Conservation (phyloP, 768 basidiomycete species). For the Amyloporia xantha region DNA sequence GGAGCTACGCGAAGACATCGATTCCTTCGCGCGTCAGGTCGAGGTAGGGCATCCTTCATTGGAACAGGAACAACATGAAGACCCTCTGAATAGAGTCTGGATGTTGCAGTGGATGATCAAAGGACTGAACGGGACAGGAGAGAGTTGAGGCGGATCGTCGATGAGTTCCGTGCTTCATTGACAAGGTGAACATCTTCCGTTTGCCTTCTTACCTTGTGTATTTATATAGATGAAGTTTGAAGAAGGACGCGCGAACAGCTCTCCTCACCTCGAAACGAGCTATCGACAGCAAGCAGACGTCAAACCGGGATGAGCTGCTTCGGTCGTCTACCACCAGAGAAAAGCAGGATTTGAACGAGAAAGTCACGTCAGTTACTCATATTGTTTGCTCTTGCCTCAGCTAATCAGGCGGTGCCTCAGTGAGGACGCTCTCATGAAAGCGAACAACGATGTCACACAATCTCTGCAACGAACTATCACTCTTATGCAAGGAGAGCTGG, state of each 20-base stretch:
- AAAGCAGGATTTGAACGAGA: constrained; percentile 46
- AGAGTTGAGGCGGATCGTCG: constrained; percentile 44
- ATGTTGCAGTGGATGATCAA: constrained; percentile 68
- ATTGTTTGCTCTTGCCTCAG: background rate
- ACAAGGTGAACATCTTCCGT: constrained; percentile 36
- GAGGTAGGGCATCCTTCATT: constrained; percentile 40
- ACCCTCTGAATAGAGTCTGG: constrained; percentile 46
- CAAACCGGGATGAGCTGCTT: constrained; percentile 66
- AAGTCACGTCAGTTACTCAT: constrained; percentile 47
- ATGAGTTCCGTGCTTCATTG: constrained; percentile 40
- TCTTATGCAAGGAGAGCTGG: constrained; percentile 89
- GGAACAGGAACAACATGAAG: background rate
- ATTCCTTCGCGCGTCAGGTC: constrained; percentile 52
- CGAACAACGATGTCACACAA: constrained; percentile 86
- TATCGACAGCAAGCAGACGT: constrained; percentile 55
- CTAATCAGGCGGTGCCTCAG: constrained; percentile 26
- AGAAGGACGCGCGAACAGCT: constrained; percentile 59
- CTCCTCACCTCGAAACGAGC: constrained; percentile 66
- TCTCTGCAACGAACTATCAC: constrained; percentile 77
- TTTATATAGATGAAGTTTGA: constrained; percentile 36
- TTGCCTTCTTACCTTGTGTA: constrained; percentile 1
- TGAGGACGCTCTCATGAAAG: constrained; percentile 82
- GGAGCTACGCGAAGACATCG: constrained; percentile 74
- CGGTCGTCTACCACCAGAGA: constrained; percentile 42
- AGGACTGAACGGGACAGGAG: constrained; percentile 44